Evolutionary conservation across 495 filamentous ascomycete species (phyloP).

Genomic region (Aspergillus indologenus): DNA sequence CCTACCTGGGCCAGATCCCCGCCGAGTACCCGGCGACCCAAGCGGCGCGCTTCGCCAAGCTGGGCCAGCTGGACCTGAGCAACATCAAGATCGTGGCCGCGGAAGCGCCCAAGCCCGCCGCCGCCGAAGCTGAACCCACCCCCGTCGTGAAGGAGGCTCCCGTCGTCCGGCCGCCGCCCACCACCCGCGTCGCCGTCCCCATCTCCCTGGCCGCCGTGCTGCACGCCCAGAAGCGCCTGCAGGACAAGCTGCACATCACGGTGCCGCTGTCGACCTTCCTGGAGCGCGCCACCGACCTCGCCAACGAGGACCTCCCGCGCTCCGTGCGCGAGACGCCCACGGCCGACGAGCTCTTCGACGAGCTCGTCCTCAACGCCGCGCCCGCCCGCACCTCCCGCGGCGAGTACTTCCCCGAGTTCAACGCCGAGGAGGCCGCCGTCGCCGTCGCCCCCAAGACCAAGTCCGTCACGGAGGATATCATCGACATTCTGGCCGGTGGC

Average conservation of each 20-base stretch:
- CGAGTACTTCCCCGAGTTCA: constrained; percentile 71
- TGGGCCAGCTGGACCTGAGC: constrained; percentile 83
- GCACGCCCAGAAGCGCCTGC: constrained; percentile 74
- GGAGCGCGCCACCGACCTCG: constrained; percentile 73
- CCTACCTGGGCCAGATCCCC: constrained; percentile 76
- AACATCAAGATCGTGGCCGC: constrained; percentile 93
- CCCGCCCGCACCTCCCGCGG: constrained; percentile 52
- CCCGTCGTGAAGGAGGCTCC: constrained; percentile 37
- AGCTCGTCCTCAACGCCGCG: constrained; percentile 69
- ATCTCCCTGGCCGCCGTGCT: constrained; percentile 75
- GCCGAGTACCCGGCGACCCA: constrained; percentile 65
- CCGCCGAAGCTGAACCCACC: constrained; percentile 32
- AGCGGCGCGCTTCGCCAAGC: constrained; percentile 65
- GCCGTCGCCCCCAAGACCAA: constrained; percentile 31
- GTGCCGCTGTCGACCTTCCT: constrained; percentile 87
- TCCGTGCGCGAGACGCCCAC: constrained; percentile 58
- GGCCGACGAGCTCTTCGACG: constrained; percentile 81
- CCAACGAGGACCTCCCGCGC: constrained; percentile 79
- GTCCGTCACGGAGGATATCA: constrained; percentile 66
- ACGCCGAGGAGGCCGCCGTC: constrained; percentile 47
- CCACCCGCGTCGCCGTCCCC: constrained; percentile 54
- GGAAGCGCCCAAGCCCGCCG: constrained; percentile 48
- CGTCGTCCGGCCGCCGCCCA: constrained; percentile 31
- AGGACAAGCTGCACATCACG: constrained; percentile 69
- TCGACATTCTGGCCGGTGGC: constrained; percentile 66